Conservation (phyloP, 1,284 basidiomycete species). For the Ceratobasidium sp. region DNA sequence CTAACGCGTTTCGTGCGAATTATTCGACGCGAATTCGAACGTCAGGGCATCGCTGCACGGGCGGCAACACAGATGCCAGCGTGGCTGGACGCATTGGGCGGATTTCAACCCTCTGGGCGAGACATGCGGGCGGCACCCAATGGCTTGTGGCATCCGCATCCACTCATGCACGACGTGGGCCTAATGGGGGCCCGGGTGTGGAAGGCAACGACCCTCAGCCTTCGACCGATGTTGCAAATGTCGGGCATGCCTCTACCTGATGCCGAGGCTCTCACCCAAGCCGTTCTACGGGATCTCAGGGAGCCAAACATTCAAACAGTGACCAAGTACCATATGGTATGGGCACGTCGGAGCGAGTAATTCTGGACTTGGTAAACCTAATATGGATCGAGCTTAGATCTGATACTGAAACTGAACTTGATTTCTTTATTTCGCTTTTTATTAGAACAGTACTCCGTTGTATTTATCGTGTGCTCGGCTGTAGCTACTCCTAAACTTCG, state of each 20-base stretch:
- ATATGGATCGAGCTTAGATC: constrained; percentile 35
- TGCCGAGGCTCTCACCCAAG: constrained; percentile 43
- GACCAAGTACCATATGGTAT: constrained; percentile 47
- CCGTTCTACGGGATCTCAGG: constrained; percentile 41
- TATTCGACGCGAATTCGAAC: constrained; percentile 46
- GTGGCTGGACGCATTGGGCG: constrained; percentile 46
- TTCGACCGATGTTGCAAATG: constrained; percentile 43
- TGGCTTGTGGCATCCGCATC: constrained; percentile 39
- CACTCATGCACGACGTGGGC: constrained; percentile 46
- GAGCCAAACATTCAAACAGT: constrained; percentile 43
- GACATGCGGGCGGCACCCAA: constrained; percentile 45
- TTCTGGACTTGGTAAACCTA: not conserved
- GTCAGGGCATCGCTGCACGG: constrained; percentile 44
- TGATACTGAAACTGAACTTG: constrained; percentile 16
- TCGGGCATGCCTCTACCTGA: constrained; percentile 39
- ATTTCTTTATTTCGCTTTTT: constrained; percentile 16
- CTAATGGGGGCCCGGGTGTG: constrained; percentile 39
- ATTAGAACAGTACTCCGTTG: not conserved
- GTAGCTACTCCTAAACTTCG: constrained; percentile 14
- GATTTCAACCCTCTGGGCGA: constrained; percentile 37
- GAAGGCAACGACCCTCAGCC: constrained; percentile 41
- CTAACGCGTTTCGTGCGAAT: constrained; percentile 44
- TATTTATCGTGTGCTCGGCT: constrained; percentile 16
- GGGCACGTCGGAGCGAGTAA: constrained; percentile 37
- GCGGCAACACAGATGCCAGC: constrained; percentile 46